A percentile compares a stretch with the other conserved stretches of the same genome.
These are phyloP conservation scores for Suhomyces bokatorum DNA, from an alignment of 1,139 yeast genomes.

Conservation along the genomic window DNA sequence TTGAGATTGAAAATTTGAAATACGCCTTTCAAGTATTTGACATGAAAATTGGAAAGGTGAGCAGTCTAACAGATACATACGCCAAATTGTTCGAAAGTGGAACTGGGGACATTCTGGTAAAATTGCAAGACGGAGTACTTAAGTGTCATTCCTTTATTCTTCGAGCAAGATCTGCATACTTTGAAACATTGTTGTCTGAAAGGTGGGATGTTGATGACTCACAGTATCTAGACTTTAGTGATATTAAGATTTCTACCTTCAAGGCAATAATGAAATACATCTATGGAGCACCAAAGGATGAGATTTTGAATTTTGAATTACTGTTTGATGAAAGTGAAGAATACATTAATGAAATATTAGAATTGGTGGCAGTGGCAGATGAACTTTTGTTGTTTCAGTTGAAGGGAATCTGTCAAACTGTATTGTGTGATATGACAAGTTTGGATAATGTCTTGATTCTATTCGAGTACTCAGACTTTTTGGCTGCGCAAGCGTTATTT, in stretches of 20 bases:
- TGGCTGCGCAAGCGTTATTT: conserved; percentile 56
- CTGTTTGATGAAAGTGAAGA: conserved; percentile 35
- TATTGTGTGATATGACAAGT: conserved; percentile 58
- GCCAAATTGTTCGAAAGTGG: conserved; percentile 12
- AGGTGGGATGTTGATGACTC: conserved; percentile 48
- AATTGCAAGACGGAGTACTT: conserved; percentile 42
- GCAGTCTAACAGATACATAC: conserved; percentile 1
- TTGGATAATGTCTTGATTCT: conserved; percentile 63
- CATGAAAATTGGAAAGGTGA: conserved; percentile 1
- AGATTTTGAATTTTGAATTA: conserved; percentile 43
- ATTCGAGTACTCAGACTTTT: conserved; percentile 53
- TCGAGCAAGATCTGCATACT: conserved; percentile 58
- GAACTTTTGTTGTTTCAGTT: conserved; percentile 61
- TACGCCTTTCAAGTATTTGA: conserved; percentile 22
- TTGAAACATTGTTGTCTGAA: conserved; percentile 56
- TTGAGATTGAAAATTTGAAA: conserved; percentile 22
- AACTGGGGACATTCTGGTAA: conserved; percentile 24
- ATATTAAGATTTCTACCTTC: conserved; percentile 49
- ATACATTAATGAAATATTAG: conserved; percentile 57
- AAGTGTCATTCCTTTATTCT: conserved; percentile 54
- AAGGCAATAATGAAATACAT: conserved; percentile 53
- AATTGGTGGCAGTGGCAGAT: conserved; percentile 63
- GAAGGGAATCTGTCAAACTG: conserved; percentile 60
- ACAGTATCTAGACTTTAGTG: conserved; percentile 42
- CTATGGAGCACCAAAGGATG: conserved; percentile 52